Evolutionary conservation across 768 basidiomycete genomes (phyloP).

Genomic region (Strobilomyces confusus): DNA sequence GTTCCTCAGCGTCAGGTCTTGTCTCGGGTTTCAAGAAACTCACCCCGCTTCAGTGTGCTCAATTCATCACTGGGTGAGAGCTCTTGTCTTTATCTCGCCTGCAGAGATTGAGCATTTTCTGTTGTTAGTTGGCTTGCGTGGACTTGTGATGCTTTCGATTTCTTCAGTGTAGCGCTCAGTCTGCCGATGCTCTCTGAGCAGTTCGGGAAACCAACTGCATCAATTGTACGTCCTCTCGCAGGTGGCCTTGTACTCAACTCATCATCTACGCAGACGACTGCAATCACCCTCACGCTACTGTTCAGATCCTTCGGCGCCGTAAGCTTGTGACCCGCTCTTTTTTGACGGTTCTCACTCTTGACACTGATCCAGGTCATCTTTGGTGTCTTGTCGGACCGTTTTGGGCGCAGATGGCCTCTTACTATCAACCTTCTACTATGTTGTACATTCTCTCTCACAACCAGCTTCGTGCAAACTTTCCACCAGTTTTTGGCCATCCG

Average conservation of each 20-base stretch:
- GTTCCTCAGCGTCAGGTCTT: constrained; percentile 34
- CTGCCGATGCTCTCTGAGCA: constrained; percentile 45
- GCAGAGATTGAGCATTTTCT: neutral
- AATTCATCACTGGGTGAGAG: constrained; percentile 52
- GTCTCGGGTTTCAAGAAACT: constrained; percentile 41
- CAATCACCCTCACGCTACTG: constrained; percentile 88
- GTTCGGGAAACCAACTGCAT: constrained; percentile 43
- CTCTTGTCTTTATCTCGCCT: neutral
- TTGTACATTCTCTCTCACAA: constrained; percentile 68
- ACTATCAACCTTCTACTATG: constrained; percentile 72
- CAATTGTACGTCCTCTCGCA: constrained; percentile 35
- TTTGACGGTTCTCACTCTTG: neutral
- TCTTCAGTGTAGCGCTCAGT: constrained; percentile 71
- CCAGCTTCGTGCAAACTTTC: constrained; percentile 78
- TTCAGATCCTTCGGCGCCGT: constrained; percentile 80
- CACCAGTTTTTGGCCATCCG: constrained; percentile 75
- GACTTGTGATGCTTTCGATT: constrained; percentile 85
- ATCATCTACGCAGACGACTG: constrained; percentile 48
- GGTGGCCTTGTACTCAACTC: neutral
- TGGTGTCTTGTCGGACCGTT: constrained; percentile 81
- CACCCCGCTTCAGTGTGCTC: constrained; percentile 53
- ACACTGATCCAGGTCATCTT: constrained; percentile 51
- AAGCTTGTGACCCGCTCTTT: constrained; percentile 9
- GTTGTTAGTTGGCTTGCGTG: constrained; percentile 72
- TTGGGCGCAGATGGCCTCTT: constrained; percentile 91